phyloP scores from a whole-genome alignment of 495 filamentous ascomycete species.

The Talaromyces liani region DNA sequence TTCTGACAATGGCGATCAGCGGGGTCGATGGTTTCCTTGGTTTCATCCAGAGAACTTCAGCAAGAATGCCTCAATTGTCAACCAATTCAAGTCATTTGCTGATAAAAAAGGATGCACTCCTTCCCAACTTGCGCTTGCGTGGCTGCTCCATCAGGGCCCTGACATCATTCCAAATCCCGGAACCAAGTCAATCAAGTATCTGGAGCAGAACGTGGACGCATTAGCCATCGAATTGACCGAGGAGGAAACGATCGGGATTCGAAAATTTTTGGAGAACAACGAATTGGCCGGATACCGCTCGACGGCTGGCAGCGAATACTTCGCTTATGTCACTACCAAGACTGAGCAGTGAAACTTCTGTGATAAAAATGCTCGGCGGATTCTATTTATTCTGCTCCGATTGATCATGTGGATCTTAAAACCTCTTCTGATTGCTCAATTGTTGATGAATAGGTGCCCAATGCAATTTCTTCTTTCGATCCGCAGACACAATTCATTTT shows the following conservation, averaged over 20 bases:
- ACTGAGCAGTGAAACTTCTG: not conserved
- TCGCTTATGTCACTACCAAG: not conserved
- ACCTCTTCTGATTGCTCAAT: not conserved
- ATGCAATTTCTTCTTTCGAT: not conserved
- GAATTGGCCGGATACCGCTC: slow-evolving; percentile 17
- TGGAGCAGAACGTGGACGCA: slow-evolving; percentile 48
- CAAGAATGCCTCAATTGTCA: not conserved
- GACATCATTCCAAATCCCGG: slow-evolving; percentile 54
- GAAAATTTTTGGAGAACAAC: slow-evolving; percentile 26
- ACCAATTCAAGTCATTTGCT: not conserved
- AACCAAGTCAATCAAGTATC: slow-evolving; percentile 41
- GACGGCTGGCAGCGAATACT: not conserved
- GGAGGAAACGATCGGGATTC: slow-evolving; percentile 38
- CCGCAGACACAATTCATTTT: not conserved
- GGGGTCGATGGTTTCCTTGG: slow-evolving; percentile 27
- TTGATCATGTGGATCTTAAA: not conserved
- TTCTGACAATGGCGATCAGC: slow-evolving; percentile 33
- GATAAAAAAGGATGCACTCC: not conserved
- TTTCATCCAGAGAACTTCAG: slow-evolving; percentile 42
- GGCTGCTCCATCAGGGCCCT: slow-evolving; percentile 45
- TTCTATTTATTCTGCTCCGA: not conserved
- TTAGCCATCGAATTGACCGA: slow-evolving; percentile 33
- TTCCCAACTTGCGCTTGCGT: not conserved
- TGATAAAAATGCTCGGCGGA: not conserved
- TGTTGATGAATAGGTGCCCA: not conserved